phyloP scores from a whole-genome alignment of 345 rosid genomes.

The Aquilaria sinensis region DNA sequence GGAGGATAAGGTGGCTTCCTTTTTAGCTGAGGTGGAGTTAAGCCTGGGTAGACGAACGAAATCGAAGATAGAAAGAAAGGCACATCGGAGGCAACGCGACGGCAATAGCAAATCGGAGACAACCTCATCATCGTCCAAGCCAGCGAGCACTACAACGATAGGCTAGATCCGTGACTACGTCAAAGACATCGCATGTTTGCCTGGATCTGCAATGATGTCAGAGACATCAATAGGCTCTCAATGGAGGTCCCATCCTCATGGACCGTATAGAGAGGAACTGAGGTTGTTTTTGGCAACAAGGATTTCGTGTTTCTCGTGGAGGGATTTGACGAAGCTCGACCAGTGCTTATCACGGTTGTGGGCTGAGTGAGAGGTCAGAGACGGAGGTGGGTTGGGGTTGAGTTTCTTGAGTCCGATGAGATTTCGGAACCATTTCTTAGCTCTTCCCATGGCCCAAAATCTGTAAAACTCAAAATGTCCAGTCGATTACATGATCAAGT shows the following conservation, averaged over 20 bases:
- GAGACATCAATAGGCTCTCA: conserved; percentile 10
- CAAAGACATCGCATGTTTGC: conserved; percentile 42
- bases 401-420: conserved; percentile 66
- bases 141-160: too few relatives aligned
- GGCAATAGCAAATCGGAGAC: too few relatives aligned
- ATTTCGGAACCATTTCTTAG: conserved; percentile 67
- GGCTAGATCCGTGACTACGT: too few relatives aligned
- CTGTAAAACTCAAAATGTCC: neutral
- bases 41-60: too few relatives aligned
- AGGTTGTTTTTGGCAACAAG: conserved; percentile 3
- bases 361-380: conserved; percentile 5
- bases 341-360: conserved; percentile 51
- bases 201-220: conserved; percentile 22
- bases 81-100: too few relatives aligned
- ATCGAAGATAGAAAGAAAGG: too few relatives aligned
- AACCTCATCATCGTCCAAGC: too few relatives aligned
- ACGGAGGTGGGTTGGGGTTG: conserved; percentile 23
- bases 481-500: neutral
- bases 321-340: conserved; percentile 83
- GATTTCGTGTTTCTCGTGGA: conserved; percentile 35
- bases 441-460: conserved; percentile 54
- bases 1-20: too few relatives aligned
- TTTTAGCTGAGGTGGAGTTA: too few relatives aligned
- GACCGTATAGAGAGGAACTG: conserved; percentile 5
- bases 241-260: conserved; percentile 4